Evolutionary conservation across 805 yeast species (phyloP).

Genomic region (Yarrowia sp.): DNA sequence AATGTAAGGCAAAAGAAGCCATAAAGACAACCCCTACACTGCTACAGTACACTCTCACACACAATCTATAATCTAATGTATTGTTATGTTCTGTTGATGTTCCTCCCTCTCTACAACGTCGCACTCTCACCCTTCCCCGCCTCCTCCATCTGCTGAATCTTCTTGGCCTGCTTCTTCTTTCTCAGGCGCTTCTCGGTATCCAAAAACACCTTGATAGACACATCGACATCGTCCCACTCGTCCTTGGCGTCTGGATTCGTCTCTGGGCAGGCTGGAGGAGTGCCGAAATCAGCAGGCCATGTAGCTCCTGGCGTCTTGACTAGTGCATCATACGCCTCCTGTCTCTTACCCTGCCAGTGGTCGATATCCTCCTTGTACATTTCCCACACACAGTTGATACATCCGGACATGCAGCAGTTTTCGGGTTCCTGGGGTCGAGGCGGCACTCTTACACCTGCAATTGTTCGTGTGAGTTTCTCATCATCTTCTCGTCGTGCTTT

Average conservation of each 20-base stretch:
- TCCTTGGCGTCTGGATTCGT: slow-evolving; percentile 39
- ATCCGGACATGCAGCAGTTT: slow-evolving; percentile 96
- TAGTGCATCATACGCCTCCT: slow-evolving; percentile 56
- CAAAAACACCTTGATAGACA: slow-evolving; percentile 76
- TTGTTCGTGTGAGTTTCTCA: slow-evolving; percentile 38
- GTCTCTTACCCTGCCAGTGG: slow-evolving; percentile 68
- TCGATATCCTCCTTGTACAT: slow-evolving; percentile 80
- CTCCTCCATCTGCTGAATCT: slow-evolving; percentile 1
- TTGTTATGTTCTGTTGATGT: no score
- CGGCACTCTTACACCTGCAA: slow-evolving; percentile 75
- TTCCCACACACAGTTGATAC: slow-evolving; percentile 97
- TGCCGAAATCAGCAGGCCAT: slow-evolving; percentile 69
- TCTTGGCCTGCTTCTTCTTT: slow-evolving; percentile 36
- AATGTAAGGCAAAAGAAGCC: no score
- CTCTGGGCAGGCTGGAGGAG: slow-evolving; percentile 42
- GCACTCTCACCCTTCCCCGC: background rate
- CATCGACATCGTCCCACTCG: slow-evolving; percentile 63
- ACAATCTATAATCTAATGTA: no score
- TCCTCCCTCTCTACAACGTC: no score
- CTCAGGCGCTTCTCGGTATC: slow-evolving; percentile 71
- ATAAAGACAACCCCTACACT: no score
- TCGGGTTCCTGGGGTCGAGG: slow-evolving; percentile 87
- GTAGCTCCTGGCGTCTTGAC: slow-evolving; percentile 42
- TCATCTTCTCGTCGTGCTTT: slow-evolving; percentile 38
- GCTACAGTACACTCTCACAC: no score